Base-by-base conservation (phyloP, 2,329 filamentous ascomycete genomes). In the Stemphylium lycopersici region DNA sequence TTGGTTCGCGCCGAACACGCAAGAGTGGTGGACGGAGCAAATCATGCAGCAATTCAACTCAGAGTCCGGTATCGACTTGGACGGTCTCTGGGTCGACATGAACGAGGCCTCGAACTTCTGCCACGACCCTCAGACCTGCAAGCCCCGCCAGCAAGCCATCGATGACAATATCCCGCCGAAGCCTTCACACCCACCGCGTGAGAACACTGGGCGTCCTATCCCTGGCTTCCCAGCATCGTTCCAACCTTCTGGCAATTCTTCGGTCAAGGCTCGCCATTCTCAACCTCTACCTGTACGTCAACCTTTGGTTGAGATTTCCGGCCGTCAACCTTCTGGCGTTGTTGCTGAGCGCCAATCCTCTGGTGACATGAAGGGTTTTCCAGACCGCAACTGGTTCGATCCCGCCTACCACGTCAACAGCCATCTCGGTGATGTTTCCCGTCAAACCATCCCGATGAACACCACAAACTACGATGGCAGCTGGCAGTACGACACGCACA, bases 401-500 rank as follows among this genome's bases (percentile, higher is more conserved):
- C 87, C 89, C 1, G 80, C 83, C 26, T 91, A 90, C 67, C 74
- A 79, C 11, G 89, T 90, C 65, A 78, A 84, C 61, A 89, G 90
- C 70, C 83, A 81, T 39, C 83, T 83, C 1, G 79, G 78, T 15
- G 62, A 69, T 16, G 52, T 82, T 1, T 76, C 72, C 5, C 74
- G 77, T 52, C 66, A 67, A 42, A 81, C 89, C 0, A 83, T 90
- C 48, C 80, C 85, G 59, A 89, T 88, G 0, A 83, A 90, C 66
- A 76, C 90, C 7, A 81, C 87, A 7, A 88, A 91, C 70, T 80
- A 85, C 37, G 87, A 89, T 53, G 88, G 88, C 1, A 77, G 87
- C 33, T 79, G 80, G 16, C 85, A 90, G 72, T 91, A 90, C 67
- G 90, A 93, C 62, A 89, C 86, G 0, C 90, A 93, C 71, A 92